Percentiles rank a stretch among this genome's conserved stretches.
Evolutionary conservation across 2,329 filamentous ascomycete species (phyloP).

Genomic region (Xylariaceae sp.): DNA sequence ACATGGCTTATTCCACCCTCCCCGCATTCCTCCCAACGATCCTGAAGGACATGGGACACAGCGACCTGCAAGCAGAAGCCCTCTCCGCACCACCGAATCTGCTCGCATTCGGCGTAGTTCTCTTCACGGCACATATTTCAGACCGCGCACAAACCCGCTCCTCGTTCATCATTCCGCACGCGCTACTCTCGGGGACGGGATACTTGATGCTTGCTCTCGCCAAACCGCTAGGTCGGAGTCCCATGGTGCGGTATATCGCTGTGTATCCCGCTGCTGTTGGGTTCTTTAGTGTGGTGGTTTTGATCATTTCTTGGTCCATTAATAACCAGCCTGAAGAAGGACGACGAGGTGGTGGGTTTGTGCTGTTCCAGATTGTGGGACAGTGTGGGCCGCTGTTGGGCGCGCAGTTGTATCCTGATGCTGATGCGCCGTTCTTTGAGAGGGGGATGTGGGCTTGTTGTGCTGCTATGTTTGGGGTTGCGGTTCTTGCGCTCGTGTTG

Average conservation of each 20-base stretch:
- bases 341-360: conserved; percentile 73
- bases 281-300: conserved; percentile 80
- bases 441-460: conserved; percentile 63
- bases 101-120: conserved; percentile 67
- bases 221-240: conserved; percentile 41
- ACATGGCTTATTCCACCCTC: conserved; percentile 83
- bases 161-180: conserved; percentile 65
- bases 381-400: conserved; percentile 76
- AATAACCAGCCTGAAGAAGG: conserved; percentile 75
- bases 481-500: conserved; percentile 51
- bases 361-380: conserved; percentile 76
- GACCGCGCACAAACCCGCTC: conserved; percentile 64
- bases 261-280: conserved; percentile 77
- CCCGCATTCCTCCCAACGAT: conserved; percentile 86
- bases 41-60: conserved; percentile 72
- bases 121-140: conserved; percentile 69
- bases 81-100: conserved; percentile 82
- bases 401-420: conserved; percentile 61
- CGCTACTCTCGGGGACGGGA: conserved; percentile 62
- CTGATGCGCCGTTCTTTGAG: conserved; percentile 60
- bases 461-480: conserved; percentile 60
- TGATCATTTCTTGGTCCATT: conserved; percentile 84
- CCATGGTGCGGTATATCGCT: conserved; percentile 64
- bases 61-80: conserved; percentile 66
- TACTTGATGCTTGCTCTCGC: conserved; percentile 61